Base-by-base conservation (phyloP, 140 eudicot genomes). In the Oenanthe javanica region DNA sequence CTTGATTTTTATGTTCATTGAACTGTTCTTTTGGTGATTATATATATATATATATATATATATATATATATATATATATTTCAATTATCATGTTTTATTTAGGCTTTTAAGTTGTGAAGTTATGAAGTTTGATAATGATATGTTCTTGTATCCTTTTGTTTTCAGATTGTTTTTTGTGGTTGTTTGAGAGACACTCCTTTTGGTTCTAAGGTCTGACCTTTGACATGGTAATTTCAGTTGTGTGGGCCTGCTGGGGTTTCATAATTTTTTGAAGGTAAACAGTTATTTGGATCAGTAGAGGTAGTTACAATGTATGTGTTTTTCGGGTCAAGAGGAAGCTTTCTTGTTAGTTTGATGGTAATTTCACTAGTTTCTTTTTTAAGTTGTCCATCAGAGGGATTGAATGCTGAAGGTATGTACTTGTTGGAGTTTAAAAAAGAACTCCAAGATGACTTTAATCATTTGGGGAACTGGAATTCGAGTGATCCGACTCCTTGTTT, bases 351-450 rank as follows among this genome's bases (percentile, higher is more conserved):
- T 76, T 79, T 77, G 52, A 76, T 82, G 66, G 81, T 66, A 67
- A 59, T 85, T 81, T 70, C 84, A 21, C 61, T 84, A 72, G 77
- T 69, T 55, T 72, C 73, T 49, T 72, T 81, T 48, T 61, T 86
- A 40, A 45, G 88, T 83, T 82, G 49, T n/a, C 85, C 86, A 21
- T 89, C 93, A n/a, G 84, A 92, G 45, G 97, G 94, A 43, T 87
- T 94, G 79, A 92, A 86, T 84, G 79, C 86, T 43, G 97, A 94
- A 64, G 97, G 97, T 71, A 76, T 78, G 15, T 82, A 77, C 73
- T 96, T 94, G 47, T 52, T 92, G 67, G 92, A 92, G 81, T 83
- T 94, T 4, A 92, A 94, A 87, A 86, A 89, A 72, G 84, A 71
- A 46, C 79, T 92, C 25, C 77, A 76, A 1, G 98, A 94, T 77